These are phyloP conservation scores for Cladophialophora psammophila DNA, from an alignment of 2,329 filamentous ascomycete genomes.

Conservation along the genomic window DNA sequence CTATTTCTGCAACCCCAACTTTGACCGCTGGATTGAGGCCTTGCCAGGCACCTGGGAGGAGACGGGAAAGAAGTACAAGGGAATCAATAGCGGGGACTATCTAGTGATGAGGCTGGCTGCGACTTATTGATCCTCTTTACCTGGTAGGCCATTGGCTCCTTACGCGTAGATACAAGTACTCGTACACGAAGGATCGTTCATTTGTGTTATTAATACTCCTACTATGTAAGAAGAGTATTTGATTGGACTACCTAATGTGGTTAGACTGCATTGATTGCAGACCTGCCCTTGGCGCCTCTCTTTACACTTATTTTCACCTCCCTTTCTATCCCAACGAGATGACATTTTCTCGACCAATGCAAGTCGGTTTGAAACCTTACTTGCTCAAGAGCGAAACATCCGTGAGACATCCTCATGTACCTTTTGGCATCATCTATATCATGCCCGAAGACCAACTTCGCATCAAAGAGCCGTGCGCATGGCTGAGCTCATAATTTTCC, in stretches of 20 bases:
- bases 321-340: too few relatives aligned
- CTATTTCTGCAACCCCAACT: slow-evolving; percentile 92
- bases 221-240: too few relatives aligned
- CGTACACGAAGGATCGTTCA: too few relatives aligned
- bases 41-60: slow-evolving; percentile 77
- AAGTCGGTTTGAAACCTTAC: too few relatives aligned
- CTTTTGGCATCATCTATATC: slow-evolving; percentile 39
- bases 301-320: too few relatives aligned
- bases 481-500: slow-evolving; percentile 49
- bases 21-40: slow-evolving; percentile 75
- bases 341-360: too few relatives aligned
- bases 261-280: too few relatives aligned
- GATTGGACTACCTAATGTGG: too few relatives aligned
- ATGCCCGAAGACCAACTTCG: slow-evolving; percentile 47
- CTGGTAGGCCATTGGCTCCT: too few relatives aligned
- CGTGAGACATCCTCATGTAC: slow-evolving; percentile 31
- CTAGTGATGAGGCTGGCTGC: slow-evolving; percentile 77
- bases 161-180: too few relatives aligned
- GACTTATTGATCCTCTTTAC: slow-evolving; percentile 63
- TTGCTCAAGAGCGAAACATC: not conserved
- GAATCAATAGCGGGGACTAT: slow-evolving; percentile 81
- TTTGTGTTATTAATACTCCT: too few relatives aligned
- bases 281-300: too few relatives aligned
- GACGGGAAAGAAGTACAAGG: slow-evolving; percentile 74
- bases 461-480: slow-evolving; percentile 48